Conservation (phyloP, 2,329 filamentous ascomycete genomes). For the Aspergillus fijiensis region DNA sequence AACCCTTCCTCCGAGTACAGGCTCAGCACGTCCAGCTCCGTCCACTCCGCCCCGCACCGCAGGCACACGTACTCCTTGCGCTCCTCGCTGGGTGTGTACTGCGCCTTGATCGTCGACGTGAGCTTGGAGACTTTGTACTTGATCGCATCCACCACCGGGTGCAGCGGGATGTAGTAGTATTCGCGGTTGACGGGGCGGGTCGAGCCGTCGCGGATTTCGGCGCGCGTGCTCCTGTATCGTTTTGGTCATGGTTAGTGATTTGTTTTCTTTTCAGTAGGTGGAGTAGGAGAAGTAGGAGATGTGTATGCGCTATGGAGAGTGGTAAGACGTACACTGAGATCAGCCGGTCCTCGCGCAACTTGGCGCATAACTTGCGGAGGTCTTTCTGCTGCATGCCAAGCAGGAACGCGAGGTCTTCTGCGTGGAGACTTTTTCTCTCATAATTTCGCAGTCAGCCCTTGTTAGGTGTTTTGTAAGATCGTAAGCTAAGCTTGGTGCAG, state of each 20-base stretch:
- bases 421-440: slow-evolving; percentile 61
- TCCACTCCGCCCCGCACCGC: slow-evolving; percentile 82
- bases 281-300: neutral
- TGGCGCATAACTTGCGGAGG: slow-evolving; percentile 83
- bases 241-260: no score
- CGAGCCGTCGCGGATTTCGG: slow-evolving; percentile 76
- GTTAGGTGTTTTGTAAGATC: no score
- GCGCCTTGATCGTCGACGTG: slow-evolving; percentile 82
- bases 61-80: slow-evolving; percentile 89
- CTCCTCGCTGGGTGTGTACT: slow-evolving; percentile 75
- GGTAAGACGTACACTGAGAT: slow-evolving; percentile 66
- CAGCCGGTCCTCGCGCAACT: slow-evolving; percentile 81
- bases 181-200: slow-evolving; percentile 80
- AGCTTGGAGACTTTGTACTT: slow-evolving; percentile 91
- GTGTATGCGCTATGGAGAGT: neutral
- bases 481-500: slow-evolving; percentile 3
- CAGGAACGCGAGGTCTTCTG: slow-evolving; percentile 82
- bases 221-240: slow-evolving; percentile 62
- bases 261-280: no score
- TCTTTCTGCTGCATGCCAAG: slow-evolving; percentile 90
- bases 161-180: slow-evolving; percentile 97
- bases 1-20: slow-evolving; percentile 68
- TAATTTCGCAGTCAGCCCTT: neutral
- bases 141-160: slow-evolving; percentile 90
- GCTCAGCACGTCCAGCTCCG: slow-evolving; percentile 84